Base-by-base conservation (phyloP, 805 yeast species). In the Wickerhamomyces queroliae region DNA sequence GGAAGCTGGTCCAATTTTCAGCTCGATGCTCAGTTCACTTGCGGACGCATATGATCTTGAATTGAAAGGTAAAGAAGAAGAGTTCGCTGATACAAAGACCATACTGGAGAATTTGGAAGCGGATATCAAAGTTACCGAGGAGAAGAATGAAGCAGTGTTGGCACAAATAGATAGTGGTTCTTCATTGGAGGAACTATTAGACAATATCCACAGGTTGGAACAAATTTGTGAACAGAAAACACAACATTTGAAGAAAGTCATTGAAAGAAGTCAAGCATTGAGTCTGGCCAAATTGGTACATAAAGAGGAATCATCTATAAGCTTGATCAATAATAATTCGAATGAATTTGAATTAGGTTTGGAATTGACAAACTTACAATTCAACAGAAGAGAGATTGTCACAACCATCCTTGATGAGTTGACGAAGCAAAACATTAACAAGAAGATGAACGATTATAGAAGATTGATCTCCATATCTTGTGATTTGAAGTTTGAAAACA, bases 361-460 rank as follows among this genome's bases (percentile, higher is more conserved):
- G n/a, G 62, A 66, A 35, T 62, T 84, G 36, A 67, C 80, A 2
- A 57, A 66, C 34, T 56, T 78, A 26, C 91, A 83, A 56, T 49
- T 75, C 15, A 61, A 69, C 32, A 64, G 89, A 46, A 58, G 62
- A 16, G 49, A 57, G 24, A 53, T 66, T 35, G 62, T 76, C 15
- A 65, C 69, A 39, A 67, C 70, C 37, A 72, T 86, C 13, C 72
- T 80, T 8, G 67, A 71, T 50, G 71, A 74, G 21, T 59, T 70
- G 29, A 65, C 72, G 0, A 68, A 68, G 13, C 58, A 62, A 17
- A 70, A 66, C 25, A 59, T 72, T 29, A 74, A 69, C 58, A 36
- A 65, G 23, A 83, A 80, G 58, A 81, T 86, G 76, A 74, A 78
- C 52, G 88, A 87, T 56, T 83, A 91, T 65, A 72, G 95, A 46